phyloP scores from a whole-genome alignment of 2,329 filamentous ascomycete species.

The Neoascochyta sp. region DNA sequence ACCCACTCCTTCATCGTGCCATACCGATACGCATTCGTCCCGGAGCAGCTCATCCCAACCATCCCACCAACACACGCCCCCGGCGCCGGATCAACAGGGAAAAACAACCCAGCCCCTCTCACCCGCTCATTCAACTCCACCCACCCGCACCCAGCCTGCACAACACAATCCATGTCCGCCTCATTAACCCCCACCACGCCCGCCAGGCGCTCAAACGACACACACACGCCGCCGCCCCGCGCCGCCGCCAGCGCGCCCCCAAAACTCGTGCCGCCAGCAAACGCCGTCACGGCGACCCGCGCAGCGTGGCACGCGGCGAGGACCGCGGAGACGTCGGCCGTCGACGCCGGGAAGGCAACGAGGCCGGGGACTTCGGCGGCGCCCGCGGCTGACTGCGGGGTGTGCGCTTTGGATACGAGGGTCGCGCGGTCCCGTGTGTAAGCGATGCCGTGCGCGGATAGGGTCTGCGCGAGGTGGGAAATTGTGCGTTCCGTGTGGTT shows the following conservation, averaged over 20 bases:
- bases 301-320: constrained; percentile 80
- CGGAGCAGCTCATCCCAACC: constrained; percentile 63
- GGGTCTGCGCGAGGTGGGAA: neutral
- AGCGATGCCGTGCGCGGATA: constrained; percentile 1
- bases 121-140: constrained; percentile 75
- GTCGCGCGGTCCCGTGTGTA: constrained; percentile 9
- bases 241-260: constrained; percentile 84
- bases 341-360: constrained; percentile 69
- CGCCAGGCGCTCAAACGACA: constrained; percentile 82
- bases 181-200: constrained; percentile 77
- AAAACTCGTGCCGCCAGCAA: constrained; percentile 80
- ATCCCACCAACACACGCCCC: constrained; percentile 88
- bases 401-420: constrained; percentile 18
- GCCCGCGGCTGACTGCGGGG: constrained; percentile 18
- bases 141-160: constrained; percentile 70
- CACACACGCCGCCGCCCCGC: constrained; percentile 73
- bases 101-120: constrained; percentile 66
- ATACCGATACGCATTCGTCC: constrained; percentile 88
- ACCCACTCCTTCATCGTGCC: constrained; percentile 95
- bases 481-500: constrained; percentile 1
- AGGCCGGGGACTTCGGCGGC: constrained; percentile 44
- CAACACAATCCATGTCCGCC: constrained; percentile 56
- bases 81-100: constrained; percentile 87
- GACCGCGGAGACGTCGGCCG: constrained; percentile 72
- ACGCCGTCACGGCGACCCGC: constrained; percentile 78